Percentiles rank a stretch among this genome's conserved stretches.
phyloP scores from a whole-genome alignment of 225 moss, liverwort and hornwort genomes.

The Lunularia cruciata region DNA sequence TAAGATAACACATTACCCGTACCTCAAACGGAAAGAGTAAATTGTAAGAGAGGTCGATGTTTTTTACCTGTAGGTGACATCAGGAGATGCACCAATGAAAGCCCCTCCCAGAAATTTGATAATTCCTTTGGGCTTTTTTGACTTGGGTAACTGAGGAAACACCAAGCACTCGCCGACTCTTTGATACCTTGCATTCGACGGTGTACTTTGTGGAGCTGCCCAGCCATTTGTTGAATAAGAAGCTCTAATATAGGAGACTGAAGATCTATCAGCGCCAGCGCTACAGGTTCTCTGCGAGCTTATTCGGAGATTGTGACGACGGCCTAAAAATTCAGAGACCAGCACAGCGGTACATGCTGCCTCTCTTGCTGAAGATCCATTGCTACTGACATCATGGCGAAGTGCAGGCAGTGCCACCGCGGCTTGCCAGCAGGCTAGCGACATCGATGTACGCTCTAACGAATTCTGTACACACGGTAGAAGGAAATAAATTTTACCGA shows the following conservation, averaged over 20 bases:
- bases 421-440: conserved; percentile 21
- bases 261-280: not conserved
- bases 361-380: not conserved
- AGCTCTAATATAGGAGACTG: conserved; percentile 8
- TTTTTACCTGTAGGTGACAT: conserved; percentile 72
- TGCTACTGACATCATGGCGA: not conserved
- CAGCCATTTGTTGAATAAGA: conserved; percentile 8
- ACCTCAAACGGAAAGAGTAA: too few species aligned
- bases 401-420: not conserved
- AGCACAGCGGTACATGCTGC: not conserved
- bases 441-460: conserved; percentile 12
- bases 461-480: too few species aligned
- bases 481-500: too few species aligned
- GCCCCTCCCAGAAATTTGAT: conserved; percentile 89
- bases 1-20: too few species aligned
- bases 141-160: conserved; percentile 59
- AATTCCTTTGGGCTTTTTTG: conserved; percentile 62
- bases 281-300: not conserved
- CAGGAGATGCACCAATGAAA: conserved; percentile 89
- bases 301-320: not conserved
- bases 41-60: too few species aligned
- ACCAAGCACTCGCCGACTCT: conserved; percentile 73
- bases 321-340: not conserved
- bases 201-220: conserved; percentile 5
- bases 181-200: conserved; percentile 41